These are phyloP conservation scores for Metschnikowia reukaufii DNA, from an alignment of 805 yeast species.

Conservation along the genomic window DNA sequence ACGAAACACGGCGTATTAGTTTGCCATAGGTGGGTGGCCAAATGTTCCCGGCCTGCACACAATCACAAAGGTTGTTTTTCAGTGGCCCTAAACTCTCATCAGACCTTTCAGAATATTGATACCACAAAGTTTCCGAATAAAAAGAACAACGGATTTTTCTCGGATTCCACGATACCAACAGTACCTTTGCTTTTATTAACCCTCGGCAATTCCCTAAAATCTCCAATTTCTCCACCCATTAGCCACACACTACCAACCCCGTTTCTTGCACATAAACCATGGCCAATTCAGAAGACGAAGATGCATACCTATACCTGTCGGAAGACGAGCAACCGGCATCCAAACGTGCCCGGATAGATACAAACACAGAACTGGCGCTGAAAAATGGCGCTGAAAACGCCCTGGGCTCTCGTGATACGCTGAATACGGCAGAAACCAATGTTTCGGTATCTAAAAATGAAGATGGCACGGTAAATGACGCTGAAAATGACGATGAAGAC, in stretches of 20 bases:
- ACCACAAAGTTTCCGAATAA: no score
- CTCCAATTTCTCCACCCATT: neutral
- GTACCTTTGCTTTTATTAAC: no score
- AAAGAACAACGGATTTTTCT: no score
- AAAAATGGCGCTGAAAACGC: neutral
- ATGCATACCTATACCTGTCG: conserved; percentile 65
- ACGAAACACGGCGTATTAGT: no score
- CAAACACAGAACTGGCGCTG: neutral
- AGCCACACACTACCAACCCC: neutral
- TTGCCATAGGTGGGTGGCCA: no score
- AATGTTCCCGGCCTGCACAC: neutral
- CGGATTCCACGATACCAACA: no score
- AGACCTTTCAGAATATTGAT: no score
- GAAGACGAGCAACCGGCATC: conserved; percentile 29
- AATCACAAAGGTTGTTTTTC: neutral
- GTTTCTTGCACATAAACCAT: conserved; percentile 1
- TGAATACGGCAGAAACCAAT: neutral
- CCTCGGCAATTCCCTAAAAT: neutral
- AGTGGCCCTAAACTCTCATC: neutral
- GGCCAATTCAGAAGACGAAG: conserved; percentile 54
- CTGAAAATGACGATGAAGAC: conserved; percentile 6
- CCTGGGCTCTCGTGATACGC: no score
- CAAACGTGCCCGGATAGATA: conserved; percentile 13
- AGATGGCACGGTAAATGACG: neutral
- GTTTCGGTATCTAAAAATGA: neutral